phyloP scores from a whole-genome alignment of 306 rosid genomes.

The Chamaecrista fasciculata region DNA sequence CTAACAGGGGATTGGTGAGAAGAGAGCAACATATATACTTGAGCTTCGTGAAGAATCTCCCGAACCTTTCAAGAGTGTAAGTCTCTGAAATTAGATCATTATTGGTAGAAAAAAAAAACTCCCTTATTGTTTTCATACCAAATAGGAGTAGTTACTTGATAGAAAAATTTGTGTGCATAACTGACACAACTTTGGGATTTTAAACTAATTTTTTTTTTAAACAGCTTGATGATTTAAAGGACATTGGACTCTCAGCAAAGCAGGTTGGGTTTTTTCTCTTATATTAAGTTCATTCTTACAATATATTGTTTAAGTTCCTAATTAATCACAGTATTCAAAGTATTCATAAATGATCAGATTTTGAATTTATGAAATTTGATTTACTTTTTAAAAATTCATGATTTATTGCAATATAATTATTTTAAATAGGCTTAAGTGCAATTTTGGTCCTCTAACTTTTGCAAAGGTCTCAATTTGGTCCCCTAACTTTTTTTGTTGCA shows the following conservation, averaged over 20 bases:
- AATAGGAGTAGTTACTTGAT: not conserved
- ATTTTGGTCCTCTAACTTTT: no score
- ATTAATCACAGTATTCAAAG: not conserved
- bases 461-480: no score
- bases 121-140: not conserved
- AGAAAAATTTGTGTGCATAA: not conserved
- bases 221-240: constrained; percentile 82
- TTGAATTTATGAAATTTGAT: no score
- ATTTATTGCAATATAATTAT: no score
- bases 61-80: constrained; percentile 75
- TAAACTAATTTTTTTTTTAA: constrained; percentile 9
- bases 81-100: constrained; percentile 17
- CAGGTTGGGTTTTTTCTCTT: constrained; percentile 67
- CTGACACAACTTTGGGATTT: constrained; percentile 11
- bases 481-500: no score
- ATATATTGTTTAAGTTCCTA: not conserved
- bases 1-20: constrained; percentile 87
- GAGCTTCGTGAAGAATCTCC: constrained; percentile 75
- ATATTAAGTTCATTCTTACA: not conserved
- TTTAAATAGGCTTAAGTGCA: no score
- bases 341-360: no score
- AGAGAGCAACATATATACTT: constrained; percentile 69
- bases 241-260: constrained; percentile 78
- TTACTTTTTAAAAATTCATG: no score
- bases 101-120: not conserved